These are phyloP conservation scores for Metarhizium rileyi DNA, from an alignment of 2,329 filamentous ascomycete genomes.

Conservation along the genomic window DNA sequence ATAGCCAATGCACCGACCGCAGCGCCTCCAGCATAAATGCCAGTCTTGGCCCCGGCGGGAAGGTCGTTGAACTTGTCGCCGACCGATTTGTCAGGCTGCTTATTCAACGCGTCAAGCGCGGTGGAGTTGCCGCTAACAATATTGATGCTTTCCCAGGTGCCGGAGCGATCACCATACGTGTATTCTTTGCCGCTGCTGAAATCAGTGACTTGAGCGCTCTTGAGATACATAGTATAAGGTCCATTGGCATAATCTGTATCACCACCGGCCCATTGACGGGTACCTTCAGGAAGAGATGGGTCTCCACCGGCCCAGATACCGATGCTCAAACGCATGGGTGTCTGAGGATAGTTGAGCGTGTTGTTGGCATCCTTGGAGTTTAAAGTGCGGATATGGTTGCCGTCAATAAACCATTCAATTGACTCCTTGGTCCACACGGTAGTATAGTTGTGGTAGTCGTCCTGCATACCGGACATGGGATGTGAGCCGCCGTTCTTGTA, in stretches of 20 bases:
- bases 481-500: constrained; percentile 53
- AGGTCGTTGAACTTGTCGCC: constrained; percentile 46
- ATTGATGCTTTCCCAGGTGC: constrained; percentile 56
- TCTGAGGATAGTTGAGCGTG: constrained; percentile 61
- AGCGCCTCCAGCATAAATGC: constrained; percentile 40
- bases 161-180: constrained; percentile 50
- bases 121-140: constrained; percentile 47
- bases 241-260: constrained; percentile 53
- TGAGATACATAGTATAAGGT: constrained; percentile 67
- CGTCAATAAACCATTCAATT: constrained; percentile 63
- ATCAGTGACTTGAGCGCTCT: constrained; percentile 46
- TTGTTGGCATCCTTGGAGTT: constrained; percentile 49
- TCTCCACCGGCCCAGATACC: constrained; percentile 59
- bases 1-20: constrained; percentile 32
- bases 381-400: constrained; percentile 53
- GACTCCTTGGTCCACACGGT: constrained; percentile 59
- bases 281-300: constrained; percentile 41
- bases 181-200: constrained; percentile 57
- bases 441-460: constrained; percentile 67
- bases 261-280: constrained; percentile 62
- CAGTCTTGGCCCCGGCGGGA: constrained; percentile 38
- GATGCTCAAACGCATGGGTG: constrained; percentile 60
- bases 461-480: constrained; percentile 42
- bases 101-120: constrained; percentile 33
- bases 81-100: constrained; percentile 30